Conservation (phyloP, 805 yeast species). For the Metschnikowia drakensbergensis region DNA sequence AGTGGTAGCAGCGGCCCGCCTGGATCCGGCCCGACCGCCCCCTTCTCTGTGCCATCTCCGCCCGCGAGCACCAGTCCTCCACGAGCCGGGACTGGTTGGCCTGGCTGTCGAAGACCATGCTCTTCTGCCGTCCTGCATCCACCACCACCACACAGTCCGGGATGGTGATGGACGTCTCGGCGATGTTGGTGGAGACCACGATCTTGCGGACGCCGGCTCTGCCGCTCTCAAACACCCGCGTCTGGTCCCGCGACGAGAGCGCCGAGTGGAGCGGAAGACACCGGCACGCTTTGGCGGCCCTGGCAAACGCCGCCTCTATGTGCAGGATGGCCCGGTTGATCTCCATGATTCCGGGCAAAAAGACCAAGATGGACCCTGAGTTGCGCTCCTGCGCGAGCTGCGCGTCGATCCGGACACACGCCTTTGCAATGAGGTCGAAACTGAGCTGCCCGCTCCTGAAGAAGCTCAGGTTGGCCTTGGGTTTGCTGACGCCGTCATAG, state of each 20-base stretch:
- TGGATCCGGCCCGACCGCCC: conserved; percentile 98
- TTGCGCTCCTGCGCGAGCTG: conserved; percentile 39
- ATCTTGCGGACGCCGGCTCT: conserved; percentile 61
- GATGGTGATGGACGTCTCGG: conserved; percentile 95
- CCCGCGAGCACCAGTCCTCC: conserved; percentile 85
- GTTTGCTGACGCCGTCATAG: conserved; percentile 40
- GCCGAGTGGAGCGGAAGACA: conserved; percentile 88
- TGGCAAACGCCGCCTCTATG: conserved; percentile 17
- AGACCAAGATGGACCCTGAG: conserved; percentile 75
- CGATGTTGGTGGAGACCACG: conserved; percentile 88
- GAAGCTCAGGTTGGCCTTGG: conserved; percentile 62
- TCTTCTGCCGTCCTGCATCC: conserved; percentile 83
- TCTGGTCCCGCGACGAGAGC: conserved; percentile 76
- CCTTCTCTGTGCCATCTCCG: conserved; percentile 85
- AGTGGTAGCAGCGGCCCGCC: conserved; percentile 74
- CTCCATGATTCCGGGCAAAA: conserved; percentile 89
- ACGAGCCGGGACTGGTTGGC: conserved; percentile 66
- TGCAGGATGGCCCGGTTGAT: conserved; percentile 62
- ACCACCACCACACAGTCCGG: conserved; percentile 92
- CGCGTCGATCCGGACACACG: conserved; percentile 52
- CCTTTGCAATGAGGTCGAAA: conserved; percentile 61
- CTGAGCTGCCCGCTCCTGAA: conserved; percentile 68
- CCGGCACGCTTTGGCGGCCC: conserved; percentile 26
- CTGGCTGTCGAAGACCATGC: conserved; percentile 63
- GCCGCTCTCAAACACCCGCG: conserved; percentile 60